phyloP scores from a whole-genome alignment of 306 rosid species.

The Mimosa bimucronata region DNA sequence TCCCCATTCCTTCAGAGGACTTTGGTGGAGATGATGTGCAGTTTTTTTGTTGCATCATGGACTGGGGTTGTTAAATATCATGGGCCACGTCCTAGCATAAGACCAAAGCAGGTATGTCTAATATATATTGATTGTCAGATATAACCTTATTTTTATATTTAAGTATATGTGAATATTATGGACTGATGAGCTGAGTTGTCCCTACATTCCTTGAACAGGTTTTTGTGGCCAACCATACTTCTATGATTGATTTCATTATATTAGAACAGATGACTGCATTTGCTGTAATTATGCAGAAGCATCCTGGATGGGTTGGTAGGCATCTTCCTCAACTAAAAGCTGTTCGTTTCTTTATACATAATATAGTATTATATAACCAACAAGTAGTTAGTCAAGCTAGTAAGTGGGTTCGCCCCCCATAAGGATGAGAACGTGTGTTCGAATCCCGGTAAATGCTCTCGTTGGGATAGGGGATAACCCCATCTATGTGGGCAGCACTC shows the following conservation, averaged over 20 bases:
- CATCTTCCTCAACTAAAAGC: background rate
- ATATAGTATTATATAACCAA: no score
- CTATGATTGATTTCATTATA: constrained; percentile 96
- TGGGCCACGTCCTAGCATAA: constrained; percentile 92
- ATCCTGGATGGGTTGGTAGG: constrained; percentile 99
- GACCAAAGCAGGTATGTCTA: constrained; percentile 79
- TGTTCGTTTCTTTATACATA: background rate
- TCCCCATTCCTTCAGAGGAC: constrained; percentile 56
- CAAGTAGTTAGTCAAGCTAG: no score
- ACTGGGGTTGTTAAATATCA: constrained; percentile 98
- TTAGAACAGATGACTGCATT: constrained; percentile 98
- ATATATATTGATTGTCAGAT: constrained; percentile 12
- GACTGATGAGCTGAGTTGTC: constrained; percentile 21
- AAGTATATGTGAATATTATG: constrained; percentile 21
- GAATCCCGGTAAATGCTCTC: no score
- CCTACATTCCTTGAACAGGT: constrained; percentile 61
- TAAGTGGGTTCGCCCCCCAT: no score
- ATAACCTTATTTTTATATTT: constrained; percentile 15
- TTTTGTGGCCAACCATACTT: constrained; percentile 95
- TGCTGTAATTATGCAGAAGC: constrained; percentile 98
- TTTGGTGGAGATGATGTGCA: constrained; percentile 93
- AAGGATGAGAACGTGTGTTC: no score
- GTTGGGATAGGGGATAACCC: no score
- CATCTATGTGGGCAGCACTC: no score
- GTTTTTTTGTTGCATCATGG: constrained; percentile 99